Base-by-base conservation (phyloP, 1,284 basidiomycete species). In the Fereydounia khargensis region DNA sequence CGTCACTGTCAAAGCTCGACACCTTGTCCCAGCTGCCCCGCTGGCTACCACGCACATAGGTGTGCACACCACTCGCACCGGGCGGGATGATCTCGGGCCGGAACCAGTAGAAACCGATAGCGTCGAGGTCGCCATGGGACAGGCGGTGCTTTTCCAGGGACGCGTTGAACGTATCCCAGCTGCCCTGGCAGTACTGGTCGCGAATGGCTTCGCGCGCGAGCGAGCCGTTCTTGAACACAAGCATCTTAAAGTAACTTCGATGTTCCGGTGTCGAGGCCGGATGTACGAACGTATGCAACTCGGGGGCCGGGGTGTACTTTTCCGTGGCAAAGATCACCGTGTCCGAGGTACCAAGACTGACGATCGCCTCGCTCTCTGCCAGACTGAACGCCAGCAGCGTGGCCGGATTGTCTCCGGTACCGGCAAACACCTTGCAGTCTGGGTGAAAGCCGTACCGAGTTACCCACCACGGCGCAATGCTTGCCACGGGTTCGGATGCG, bases 371-470 rank as follows among this genome's bases (percentile, higher is more conserved):
- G 51, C 87, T 83, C n/a, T 86, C 85, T n/a, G 52, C 46, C n/a
- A 76, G 48, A 18, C 74, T 76, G 38, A 91, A 81, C 2, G 86
- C 84, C 35, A 90, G 82, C 53, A 92, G 84, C 3, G 89, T 91
- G 1, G 89, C 88, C 3, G 90, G 87, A 73, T 95, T 95, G 76
- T 95, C 91, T 10, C 91, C 91, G 0, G 89, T 92, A 67, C 90
- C 89, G 0, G 89, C 87, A 11, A 86, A 86, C 43, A 95, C 81
- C 35, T 85, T 79, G 67, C 90, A 92, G 21, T 86, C 87, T 82
- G 66, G n/a, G 28, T 77, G 80, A 74, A 92, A 86, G 2, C 87
- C 87, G 82, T 86, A 91, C 48, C 84, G 80, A 49, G 84, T 73
- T 9, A 84, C 81, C 82, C 87, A 91, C 83, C 85, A 92, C 3